These are phyloP conservation scores for Esteya vermicola DNA, from an alignment of 2,329 filamentous ascomycete species.

Conservation along the genomic window DNA sequence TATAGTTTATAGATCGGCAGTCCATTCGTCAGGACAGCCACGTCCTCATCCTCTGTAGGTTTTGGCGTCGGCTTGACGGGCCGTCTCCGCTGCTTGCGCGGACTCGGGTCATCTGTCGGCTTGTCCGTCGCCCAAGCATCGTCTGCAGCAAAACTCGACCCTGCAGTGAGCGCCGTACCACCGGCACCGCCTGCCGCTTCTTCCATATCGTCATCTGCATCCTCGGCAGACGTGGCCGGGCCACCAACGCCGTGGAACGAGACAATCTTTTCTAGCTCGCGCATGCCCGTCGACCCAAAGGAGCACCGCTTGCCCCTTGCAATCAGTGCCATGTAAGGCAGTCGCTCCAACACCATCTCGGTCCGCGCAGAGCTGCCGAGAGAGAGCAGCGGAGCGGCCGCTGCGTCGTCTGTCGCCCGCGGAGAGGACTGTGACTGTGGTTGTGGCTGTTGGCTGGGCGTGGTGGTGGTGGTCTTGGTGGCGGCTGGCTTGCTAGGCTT, in stretches of 20 bases:
- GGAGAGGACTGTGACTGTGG: neutral
- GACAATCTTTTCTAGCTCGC: conserved; percentile 54
- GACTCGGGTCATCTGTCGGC: conserved; percentile 37
- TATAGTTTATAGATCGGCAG: conserved; percentile 51
- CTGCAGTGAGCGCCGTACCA: neutral
- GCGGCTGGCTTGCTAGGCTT: no score
- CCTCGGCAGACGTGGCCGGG: conserved; percentile 23
- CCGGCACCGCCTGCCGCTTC: conserved; percentile 1
- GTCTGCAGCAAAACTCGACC: conserved; percentile 12
- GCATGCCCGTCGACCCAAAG: conserved; percentile 23
- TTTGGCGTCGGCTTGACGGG: conserved; percentile 14
- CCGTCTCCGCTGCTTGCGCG: conserved; percentile 23
- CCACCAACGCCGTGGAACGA: conserved; percentile 45
- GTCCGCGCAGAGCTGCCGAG: conserved; percentile 52
- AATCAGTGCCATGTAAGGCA: conserved; percentile 74
- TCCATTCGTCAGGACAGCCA: conserved; percentile 17
- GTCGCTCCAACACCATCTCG: conserved; percentile 68
- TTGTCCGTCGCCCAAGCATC: conserved; percentile 49
- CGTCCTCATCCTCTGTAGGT: conserved; percentile 11
- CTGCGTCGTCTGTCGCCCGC: neutral
- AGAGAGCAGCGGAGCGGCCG: conserved; percentile 27
- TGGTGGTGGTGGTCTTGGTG: neutral
- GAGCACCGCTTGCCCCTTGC: conserved; percentile 25
- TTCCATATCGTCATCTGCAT: conserved; percentile 26
- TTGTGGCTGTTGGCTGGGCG: neutral